Evolutionary conservation across 169 alveolate species (phyloP).

Genomic region (Eimeria tenella): DNA sequence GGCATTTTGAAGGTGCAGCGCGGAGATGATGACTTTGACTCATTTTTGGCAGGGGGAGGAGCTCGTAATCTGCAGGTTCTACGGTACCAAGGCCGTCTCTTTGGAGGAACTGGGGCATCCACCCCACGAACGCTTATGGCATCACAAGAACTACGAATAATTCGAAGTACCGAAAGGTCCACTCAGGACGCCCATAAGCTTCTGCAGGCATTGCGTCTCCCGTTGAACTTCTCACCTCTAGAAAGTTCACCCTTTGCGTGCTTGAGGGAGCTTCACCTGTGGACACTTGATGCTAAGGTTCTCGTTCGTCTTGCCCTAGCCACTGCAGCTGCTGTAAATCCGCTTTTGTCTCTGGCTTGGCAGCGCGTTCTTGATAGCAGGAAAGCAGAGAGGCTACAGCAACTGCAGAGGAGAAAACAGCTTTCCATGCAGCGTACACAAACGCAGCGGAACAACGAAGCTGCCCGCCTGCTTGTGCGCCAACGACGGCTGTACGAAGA

Average conservation of each 20-base stretch:
- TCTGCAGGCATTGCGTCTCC: slow-evolving; percentile 21
- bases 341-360: slow-evolving; percentile 59
- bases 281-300: slow-evolving; percentile 66
- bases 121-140: slow-evolving; percentile 62
- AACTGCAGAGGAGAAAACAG: slow-evolving; percentile 29
- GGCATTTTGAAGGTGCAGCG: slow-evolving; percentile 52
- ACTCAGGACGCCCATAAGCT: background rate
- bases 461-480: slow-evolving; percentile 23
- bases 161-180: background rate
- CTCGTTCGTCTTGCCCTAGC: slow-evolving; percentile 62
- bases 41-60: slow-evolving; percentile 61
- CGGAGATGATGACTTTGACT: slow-evolving; percentile 67
- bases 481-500: slow-evolving; percentile 66
- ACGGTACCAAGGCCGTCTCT: slow-evolving; percentile 69
- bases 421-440: slow-evolving; percentile 61
- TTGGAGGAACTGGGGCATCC: slow-evolving; percentile 63
- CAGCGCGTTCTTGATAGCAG: slow-evolving; percentile 31
- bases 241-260: slow-evolving; percentile 53
- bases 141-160: slow-evolving; percentile 7
- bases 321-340: slow-evolving; percentile 58
- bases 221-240: slow-evolving; percentile 24
- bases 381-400: slow-evolving; percentile 54
- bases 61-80: slow-evolving; percentile 49
- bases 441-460: slow-evolving; percentile 46
- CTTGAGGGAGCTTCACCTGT: slow-evolving; percentile 52